Conservation (phyloP, 768 basidiomycete species). For the Pulveroboletus sp. region DNA sequence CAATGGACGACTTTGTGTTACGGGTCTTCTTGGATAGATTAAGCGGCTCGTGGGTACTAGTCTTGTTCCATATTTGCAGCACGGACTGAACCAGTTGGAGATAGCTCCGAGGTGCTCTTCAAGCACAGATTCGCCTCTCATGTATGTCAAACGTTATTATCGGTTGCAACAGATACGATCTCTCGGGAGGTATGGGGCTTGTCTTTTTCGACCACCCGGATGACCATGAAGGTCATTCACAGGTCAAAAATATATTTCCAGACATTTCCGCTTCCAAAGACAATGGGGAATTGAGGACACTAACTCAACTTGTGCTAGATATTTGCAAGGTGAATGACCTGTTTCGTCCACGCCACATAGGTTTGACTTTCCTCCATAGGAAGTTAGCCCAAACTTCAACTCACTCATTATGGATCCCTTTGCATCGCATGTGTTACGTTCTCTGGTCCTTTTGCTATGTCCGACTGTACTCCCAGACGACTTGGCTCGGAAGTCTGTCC, state of each 20-base stretch:
- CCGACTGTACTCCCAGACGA: slow-evolving; percentile 47
- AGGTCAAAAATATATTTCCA: slow-evolving; percentile 56
- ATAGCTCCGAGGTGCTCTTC: slow-evolving; percentile 58
- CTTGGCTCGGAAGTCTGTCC: slow-evolving; percentile 39
- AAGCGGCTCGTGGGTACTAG: slow-evolving; percentile 72
- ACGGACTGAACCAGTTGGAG: slow-evolving; percentile 4
- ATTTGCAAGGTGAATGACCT: slow-evolving; percentile 51
- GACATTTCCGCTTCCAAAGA: slow-evolving; percentile 42
- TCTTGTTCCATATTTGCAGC: slow-evolving; percentile 2
- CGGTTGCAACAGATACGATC: slow-evolving; percentile 58
- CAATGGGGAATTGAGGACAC: slow-evolving; percentile 60
- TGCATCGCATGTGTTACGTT: slow-evolving; percentile 85
- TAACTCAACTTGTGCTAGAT: slow-evolving; percentile 61
- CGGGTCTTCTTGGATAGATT: slow-evolving; percentile 87
- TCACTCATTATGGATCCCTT: slow-evolving; percentile 78
- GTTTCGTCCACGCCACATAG: slow-evolving; percentile 16
- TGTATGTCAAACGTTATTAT: slow-evolving; percentile 88
- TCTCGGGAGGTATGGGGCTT: slow-evolving; percentile 54
- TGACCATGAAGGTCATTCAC: background rate
- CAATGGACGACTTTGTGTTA: slow-evolving; percentile 95
- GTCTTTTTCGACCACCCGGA: background rate
- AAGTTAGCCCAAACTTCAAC: slow-evolving; percentile 60
- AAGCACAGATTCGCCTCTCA: slow-evolving; percentile 92
- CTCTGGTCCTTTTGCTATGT: slow-evolving; percentile 71
- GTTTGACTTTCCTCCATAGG: slow-evolving; percentile 38